These are phyloP conservation scores for Rhizopus arrhizus DNA, from an alignment of 371 early-diverging fungal genomes.

Conservation along the genomic window DNA sequence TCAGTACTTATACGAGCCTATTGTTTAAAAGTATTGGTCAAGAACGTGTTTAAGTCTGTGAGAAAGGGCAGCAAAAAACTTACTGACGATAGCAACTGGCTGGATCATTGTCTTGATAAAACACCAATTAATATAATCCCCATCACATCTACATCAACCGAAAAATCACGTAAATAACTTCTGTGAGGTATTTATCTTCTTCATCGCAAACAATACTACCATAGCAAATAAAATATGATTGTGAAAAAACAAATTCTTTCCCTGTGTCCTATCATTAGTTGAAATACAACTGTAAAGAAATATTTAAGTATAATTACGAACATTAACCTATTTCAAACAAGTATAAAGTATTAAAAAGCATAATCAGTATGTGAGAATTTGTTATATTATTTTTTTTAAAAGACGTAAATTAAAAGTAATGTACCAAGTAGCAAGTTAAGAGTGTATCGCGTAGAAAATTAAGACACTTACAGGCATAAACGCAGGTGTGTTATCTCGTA, in stretches of 20 bases:
- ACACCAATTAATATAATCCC: slow-evolving; percentile 3
- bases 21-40: slow-evolving; percentile 18
- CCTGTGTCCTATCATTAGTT: slow-evolving; percentile 6
- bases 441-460: no score
- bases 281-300: slow-evolving; percentile 2
- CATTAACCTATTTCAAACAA: no score
- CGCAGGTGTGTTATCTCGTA: no score
- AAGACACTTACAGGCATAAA: no score
- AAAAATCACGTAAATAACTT: slow-evolving; percentile 6
- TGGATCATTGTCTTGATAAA: slow-evolving; percentile 20
- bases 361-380: no score
- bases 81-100: slow-evolving; percentile 13
- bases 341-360: no score
- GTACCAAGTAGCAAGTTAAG: no score
- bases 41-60: slow-evolving; percentile 3
- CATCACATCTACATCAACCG: slow-evolving; percentile 7
- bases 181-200: slow-evolving; percentile 2
- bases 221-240: slow-evolving; percentile 6
- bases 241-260: slow-evolving; percentile 3
- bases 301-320: no score
- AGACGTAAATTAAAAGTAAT: no score
- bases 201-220: slow-evolving; percentile 2
- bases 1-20: slow-evolving; percentile 17
- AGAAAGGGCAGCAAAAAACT: slow-evolving; percentile 2
- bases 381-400: no score